Evolutionary conservation across 192 early-diverging fungal genomes (phyloP), one percentile per base, ranked within the genome.

Genomic region (Backusella psychrophila): DNA sequence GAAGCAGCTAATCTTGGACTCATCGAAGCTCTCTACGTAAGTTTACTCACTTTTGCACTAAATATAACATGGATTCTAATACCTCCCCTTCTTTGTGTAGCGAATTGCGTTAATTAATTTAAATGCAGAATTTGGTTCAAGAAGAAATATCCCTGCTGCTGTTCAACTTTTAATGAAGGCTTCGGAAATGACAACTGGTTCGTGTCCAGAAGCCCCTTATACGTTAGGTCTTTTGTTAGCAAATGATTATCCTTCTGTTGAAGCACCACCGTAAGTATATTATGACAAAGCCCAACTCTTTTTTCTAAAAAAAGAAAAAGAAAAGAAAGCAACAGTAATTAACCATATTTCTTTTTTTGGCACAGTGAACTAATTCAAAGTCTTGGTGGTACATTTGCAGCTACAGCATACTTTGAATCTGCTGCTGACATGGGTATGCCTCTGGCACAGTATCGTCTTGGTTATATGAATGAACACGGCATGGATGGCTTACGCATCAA

Each of bases 391-490:
- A 83, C 91, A 17, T 85, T 88, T 53, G 95, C 92, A 81, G 91
- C 92, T 1, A 85, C 93, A 31, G 83, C 91, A 77, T 90, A 93
- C 73, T 83, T 96, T 52, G 86, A 88, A 39, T 86, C 87, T 75
- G 94, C 93, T 0, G 94, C 96, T 2, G 81, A 83, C 14, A 83
- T 96, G 17, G 95, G 93, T 6, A 88, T 93, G 33, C 81, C 87
- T 29, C 84, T 87, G 7, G 90, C 93, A 41, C 90, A 93, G 73
- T 91, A 91, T 76, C 89, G 92, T 67, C 87, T 98, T 46, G 96
- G 95, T n/a, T 83, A 90, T 66, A 84, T 90, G 67, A 93, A 91
- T 76, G 94, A 96, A 82, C 92, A 93, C 79, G 95, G 91, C 23
- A 73, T 44, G n/a, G 4, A 31, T 17, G 44, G 36, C 6, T 39